phyloP scores from a whole-genome alignment of 805 yeast species.

The Barnettozyma pratensis region DNA sequence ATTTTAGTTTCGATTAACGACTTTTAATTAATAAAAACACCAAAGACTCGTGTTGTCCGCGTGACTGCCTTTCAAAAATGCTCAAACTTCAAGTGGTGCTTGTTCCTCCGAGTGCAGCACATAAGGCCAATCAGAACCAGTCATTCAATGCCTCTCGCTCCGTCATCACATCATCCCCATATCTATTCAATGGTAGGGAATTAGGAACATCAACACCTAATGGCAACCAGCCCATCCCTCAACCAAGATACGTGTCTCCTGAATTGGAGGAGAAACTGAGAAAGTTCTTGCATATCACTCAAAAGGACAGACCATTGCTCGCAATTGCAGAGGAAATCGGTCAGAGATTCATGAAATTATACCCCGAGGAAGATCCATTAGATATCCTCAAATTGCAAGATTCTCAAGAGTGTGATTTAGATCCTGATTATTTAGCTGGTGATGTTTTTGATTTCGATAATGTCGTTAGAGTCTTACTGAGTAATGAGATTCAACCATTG shows the following conservation, averaged over 20 bases:
- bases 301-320: slow-evolving; percentile 39
- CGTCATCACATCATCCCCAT: slow-evolving; percentile 8
- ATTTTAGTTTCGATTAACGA: too few species aligned
- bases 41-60: not conserved
- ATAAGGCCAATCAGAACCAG: slow-evolving; percentile 9
- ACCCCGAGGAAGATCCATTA: slow-evolving; percentile 56
- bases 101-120: slow-evolving; percentile 35
- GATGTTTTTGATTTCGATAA: slow-evolving; percentile 56
- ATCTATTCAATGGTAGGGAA: slow-evolving; percentile 3
- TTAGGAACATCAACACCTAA: slow-evolving; percentile 11
- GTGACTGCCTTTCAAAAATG: not conserved
- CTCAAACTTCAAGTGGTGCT: slow-evolving; percentile 30
- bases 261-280: slow-evolving; percentile 27
- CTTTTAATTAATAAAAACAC: not conserved
- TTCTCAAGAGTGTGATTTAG: slow-evolving; percentile 63
- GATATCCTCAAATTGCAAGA: slow-evolving; percentile 64
- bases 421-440: slow-evolving; percentile 64
- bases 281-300: slow-evolving; percentile 64
- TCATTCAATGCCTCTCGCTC: slow-evolving; percentile 1
- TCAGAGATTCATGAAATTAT: slow-evolving; percentile 53
- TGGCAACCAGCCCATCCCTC: slow-evolving; percentile 3
- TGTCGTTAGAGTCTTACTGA: slow-evolving; percentile 41
- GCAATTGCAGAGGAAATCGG: slow-evolving; percentile 49
- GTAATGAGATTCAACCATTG: slow-evolving; percentile 32
- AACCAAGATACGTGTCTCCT: slow-evolving; percentile 12